Conservation (phyloP, 2,329 filamentous ascomycete genomes). For the Neofusicoccum laricinum region DNA sequence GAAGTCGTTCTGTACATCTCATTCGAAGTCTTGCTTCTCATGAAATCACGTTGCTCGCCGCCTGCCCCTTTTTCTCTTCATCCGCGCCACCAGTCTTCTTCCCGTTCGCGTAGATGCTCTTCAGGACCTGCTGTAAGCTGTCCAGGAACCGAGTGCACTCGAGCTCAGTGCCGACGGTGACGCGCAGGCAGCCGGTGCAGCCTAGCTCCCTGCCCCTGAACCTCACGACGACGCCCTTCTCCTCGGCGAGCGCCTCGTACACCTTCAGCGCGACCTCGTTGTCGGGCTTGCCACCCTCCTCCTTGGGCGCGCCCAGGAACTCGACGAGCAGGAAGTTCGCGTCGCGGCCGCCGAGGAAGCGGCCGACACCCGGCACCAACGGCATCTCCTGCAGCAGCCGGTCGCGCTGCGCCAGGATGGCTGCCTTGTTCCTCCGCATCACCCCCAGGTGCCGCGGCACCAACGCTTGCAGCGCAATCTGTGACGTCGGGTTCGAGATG, state of each 20-base stretch:
- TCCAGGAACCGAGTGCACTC: conserved; percentile 78
- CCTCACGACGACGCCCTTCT: conserved; percentile 83
- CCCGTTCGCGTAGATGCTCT: conserved; percentile 45
- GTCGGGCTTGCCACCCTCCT: conserved; percentile 65
- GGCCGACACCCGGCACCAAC: conserved; percentile 71
- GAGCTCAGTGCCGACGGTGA: conserved; percentile 85
- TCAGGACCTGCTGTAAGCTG: conserved; percentile 58
- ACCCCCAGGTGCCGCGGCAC: conserved; percentile 63
- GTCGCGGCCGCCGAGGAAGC: conserved; percentile 73
- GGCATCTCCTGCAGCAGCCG: conserved; percentile 72
- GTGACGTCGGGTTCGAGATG: conserved; percentile 81
- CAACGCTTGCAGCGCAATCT: conserved; percentile 73
- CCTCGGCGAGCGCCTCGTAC: conserved; percentile 78
- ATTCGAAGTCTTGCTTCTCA: conserved; percentile 22
- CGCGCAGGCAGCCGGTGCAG: conserved; percentile 81
- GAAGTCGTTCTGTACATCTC: neutral
- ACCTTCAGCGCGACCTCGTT: conserved; percentile 75
- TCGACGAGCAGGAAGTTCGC: conserved; percentile 92
- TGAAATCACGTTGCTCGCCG: conserved; percentile 50
- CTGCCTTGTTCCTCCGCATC: conserved; percentile 69
- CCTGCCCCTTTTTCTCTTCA: conserved; percentile 47
- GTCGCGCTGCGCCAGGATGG: conserved; percentile 73
- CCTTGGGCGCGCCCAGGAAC: conserved; percentile 64
- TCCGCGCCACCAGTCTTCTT: conserved; percentile 25
- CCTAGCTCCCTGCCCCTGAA: conserved; percentile 92